These are phyloP conservation scores for Strobilomyces confusus DNA, from an alignment of 768 basidiomycete species.

Conservation along the genomic window DNA sequence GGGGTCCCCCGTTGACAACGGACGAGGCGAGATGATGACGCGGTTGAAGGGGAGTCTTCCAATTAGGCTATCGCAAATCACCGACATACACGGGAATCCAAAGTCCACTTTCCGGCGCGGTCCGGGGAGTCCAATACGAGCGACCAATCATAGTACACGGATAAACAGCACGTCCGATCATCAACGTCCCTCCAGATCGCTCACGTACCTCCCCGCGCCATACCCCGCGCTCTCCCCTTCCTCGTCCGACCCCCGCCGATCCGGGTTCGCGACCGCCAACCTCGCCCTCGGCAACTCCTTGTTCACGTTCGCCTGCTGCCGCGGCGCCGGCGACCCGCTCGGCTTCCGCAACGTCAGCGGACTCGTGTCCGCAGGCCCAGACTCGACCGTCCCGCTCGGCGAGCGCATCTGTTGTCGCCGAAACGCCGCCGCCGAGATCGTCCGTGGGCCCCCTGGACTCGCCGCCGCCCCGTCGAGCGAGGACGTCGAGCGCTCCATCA, in stretches of 20 bases:
- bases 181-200: conserved; percentile 36
- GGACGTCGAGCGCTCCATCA: conserved; percentile 32
- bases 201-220: conserved; percentile 42
- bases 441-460: conserved; percentile 43
- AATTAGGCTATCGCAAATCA: no score
- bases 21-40: no score
- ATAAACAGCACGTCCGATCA: not conserved
- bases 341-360: conserved; percentile 50
- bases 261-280: conserved; percentile 29
- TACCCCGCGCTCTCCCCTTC: conserved; percentile 37
- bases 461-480: conserved; percentile 24
- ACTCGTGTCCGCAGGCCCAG: conserved; percentile 39
- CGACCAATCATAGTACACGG: conserved; percentile 1
- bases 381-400: conserved; percentile 14
- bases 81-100: no score
- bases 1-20: no score
- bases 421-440: conserved; percentile 76
- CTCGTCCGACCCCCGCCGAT: conserved; percentile 25
- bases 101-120: no score
- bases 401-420: conserved; percentile 45
- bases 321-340: conserved; percentile 28
- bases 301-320: not conserved
- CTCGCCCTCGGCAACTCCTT: conserved; percentile 9
- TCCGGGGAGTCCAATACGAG: no score
- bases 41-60: no score